Conservation (phyloP, 176 grass and related monocot genomes). For the Aegilops speltoides region DNA sequence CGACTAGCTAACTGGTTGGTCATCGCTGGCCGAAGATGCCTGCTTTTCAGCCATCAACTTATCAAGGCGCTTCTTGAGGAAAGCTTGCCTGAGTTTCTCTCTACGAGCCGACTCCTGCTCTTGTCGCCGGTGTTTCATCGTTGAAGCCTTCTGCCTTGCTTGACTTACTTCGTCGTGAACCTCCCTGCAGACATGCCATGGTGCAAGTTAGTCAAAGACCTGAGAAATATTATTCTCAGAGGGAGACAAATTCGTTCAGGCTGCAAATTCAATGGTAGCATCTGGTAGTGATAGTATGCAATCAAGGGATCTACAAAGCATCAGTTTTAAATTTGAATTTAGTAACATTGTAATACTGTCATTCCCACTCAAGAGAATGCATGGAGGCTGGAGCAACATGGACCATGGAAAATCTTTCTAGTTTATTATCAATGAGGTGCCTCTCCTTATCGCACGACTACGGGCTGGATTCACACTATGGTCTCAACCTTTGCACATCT, state of each 20-base stretch:
- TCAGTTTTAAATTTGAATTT: background rate
- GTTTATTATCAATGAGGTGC: background rate
- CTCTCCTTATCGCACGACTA: background rate
- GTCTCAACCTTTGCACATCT: background rate
- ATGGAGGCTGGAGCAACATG: background rate
- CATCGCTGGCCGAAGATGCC: constrained; percentile 35
- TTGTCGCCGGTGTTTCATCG: constrained; percentile 66
- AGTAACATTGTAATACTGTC: background rate
- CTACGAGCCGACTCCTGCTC: constrained; percentile 78
- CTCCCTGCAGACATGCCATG: constrained; percentile 55
- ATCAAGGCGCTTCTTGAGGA: constrained; percentile 88
- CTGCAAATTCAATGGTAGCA: background rate
- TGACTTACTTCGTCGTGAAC: constrained; percentile 89
- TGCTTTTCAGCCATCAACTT: constrained; percentile 76
- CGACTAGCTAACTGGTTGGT: constrained; percentile 30
- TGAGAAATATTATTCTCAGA: background rate
- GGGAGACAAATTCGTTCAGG: background rate
- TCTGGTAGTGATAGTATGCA: background rate
- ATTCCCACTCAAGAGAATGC: background rate
- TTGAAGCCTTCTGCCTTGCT: constrained; percentile 76
- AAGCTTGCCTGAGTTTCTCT: constrained; percentile 91
- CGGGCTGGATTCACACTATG: background rate
- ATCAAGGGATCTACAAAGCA: background rate
- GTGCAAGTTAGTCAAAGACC: constrained; percentile 26
- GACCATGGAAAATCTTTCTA: background rate